Conservation (phyloP, 176 grass and related monocot genomes). For the Oryza australiensis region DNA sequence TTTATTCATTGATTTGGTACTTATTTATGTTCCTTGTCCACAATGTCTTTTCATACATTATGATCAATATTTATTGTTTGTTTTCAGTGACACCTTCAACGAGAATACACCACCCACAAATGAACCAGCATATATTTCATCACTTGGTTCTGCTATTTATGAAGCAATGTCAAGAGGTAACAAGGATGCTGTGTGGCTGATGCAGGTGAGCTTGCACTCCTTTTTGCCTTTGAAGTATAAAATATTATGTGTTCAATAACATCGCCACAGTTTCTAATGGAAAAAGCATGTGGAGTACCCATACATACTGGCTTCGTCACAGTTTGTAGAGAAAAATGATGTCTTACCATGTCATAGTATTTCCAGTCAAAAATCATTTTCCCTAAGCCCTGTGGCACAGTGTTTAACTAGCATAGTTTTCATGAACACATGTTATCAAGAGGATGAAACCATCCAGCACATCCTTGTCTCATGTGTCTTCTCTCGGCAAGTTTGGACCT, state of each 20-base stretch:
- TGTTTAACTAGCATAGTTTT: neutral
- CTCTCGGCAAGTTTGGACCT: too few relatives aligned
- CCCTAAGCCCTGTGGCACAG: neutral
- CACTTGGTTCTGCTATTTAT: slow-evolving; percentile 90
- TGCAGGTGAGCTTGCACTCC: slow-evolving; percentile 67
- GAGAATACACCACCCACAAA: slow-evolving; percentile 93
- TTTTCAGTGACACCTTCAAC: slow-evolving; percentile 96
- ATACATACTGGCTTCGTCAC: neutral
- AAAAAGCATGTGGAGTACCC: neutral
- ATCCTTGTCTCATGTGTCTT: too few relatives aligned
- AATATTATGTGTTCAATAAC: slow-evolving; percentile 7
- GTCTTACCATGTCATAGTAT: neutral
- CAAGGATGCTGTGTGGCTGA: slow-evolving; percentile 92
- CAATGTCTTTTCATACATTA: slow-evolving; percentile 16
- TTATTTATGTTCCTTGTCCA: slow-evolving; percentile 29
- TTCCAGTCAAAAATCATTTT: neutral
- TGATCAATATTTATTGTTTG: slow-evolving; percentile 26
- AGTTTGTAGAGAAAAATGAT: neutral
- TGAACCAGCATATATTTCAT: slow-evolving; percentile 86
- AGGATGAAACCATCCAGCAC: too few relatives aligned
- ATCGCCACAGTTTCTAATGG: neutral
- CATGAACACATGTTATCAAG: neutral
- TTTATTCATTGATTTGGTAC: neutral
- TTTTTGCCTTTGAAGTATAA: slow-evolving; percentile 16
- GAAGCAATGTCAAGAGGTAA: slow-evolving; percentile 82